Evolutionary conservation across 306 rosid genomes (phyloP).

Genomic region (Ammopiptanthus mongolicus): DNA sequence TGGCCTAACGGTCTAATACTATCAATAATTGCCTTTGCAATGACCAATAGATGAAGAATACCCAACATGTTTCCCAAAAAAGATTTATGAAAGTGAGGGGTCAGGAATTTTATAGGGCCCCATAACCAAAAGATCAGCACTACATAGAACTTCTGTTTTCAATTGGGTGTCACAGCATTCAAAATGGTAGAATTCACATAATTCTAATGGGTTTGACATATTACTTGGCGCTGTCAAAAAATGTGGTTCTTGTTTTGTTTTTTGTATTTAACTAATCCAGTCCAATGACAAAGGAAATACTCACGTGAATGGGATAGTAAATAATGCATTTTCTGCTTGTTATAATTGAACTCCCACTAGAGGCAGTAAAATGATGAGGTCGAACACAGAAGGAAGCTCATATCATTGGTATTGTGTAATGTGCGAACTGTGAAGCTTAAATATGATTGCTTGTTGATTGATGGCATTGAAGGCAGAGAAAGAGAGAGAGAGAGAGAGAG

Average conservation of each 20-base stretch:
- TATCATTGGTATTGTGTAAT: no score
- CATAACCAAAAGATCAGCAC: background rate
- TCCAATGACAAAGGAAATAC: background rate
- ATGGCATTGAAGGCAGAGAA: no score
- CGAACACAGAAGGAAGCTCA: background rate
- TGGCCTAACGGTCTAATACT: background rate
- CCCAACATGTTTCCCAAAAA: background rate
- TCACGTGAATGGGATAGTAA: background rate
- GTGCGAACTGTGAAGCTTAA: no score
- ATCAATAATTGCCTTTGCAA: slow-evolving; percentile 19
- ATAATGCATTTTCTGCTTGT: background rate
- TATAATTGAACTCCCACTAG: background rate
- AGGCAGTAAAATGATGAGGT: background rate
- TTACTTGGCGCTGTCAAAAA: background rate
- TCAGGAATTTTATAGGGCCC: background rate
- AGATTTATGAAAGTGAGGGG: background rate
- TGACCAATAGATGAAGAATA: background rate
- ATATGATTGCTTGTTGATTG: no score
- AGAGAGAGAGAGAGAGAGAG: no score
- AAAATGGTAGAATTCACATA: background rate
- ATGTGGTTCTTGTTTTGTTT: no score
- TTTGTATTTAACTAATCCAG: no score
- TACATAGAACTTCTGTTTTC: background rate
- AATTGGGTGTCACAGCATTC: background rate
- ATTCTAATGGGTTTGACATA: background rate